phyloP scores from a whole-genome alignment of 2,329 filamentous ascomycete genomes.

The Sclerotinia subarctica region DNA sequence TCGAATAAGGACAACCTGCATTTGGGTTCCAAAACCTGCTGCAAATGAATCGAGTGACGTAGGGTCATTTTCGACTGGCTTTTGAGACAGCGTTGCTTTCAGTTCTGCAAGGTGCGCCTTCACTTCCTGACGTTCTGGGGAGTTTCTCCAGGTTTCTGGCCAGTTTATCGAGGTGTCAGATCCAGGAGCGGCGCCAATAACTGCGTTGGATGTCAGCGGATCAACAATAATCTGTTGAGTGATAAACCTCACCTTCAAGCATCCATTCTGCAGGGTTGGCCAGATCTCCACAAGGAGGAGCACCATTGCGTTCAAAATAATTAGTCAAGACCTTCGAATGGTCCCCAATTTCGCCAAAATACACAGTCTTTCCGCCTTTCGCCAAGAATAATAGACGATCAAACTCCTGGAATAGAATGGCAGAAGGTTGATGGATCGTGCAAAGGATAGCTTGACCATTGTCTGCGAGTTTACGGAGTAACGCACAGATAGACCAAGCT shows the following conservation, averaged over 20 bases:
- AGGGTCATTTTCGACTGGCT: constrained; percentile 31
- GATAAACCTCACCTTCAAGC: constrained; percentile 46
- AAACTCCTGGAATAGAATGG: constrained; percentile 90
- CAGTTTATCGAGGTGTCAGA: constrained; percentile 61
- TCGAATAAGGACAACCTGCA: constrained; percentile 52
- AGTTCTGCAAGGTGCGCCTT: constrained; percentile 52
- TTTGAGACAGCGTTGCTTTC: constrained; percentile 43
- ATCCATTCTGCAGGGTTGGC: constrained; percentile 85
- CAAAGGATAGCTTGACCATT: constrained; percentile 91
- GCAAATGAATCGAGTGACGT: constrained; percentile 54
- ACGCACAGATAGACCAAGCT: constrained; percentile 84
- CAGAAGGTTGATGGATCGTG: constrained; percentile 96
- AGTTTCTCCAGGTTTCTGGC: constrained; percentile 58
- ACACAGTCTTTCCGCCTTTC: constrained; percentile 73
- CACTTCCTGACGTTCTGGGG: constrained; percentile 44
- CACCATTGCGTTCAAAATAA: constrained; percentile 76
- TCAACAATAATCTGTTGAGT: not conserved
- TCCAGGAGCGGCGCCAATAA: constrained; percentile 61
- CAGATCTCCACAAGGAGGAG: constrained; percentile 58
- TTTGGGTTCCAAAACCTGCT: constrained; percentile 57
- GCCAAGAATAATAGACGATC: constrained; percentile 76
- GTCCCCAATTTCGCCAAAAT: constrained; percentile 76
- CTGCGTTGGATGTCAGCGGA: constrained; percentile 25
- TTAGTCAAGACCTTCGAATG: constrained; percentile 64
- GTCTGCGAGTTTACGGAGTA: constrained; percentile 85